phyloP scores from a whole-genome alignment of 495 filamentous ascomycete genomes.

The Aspergillus avenaceus region DNA sequence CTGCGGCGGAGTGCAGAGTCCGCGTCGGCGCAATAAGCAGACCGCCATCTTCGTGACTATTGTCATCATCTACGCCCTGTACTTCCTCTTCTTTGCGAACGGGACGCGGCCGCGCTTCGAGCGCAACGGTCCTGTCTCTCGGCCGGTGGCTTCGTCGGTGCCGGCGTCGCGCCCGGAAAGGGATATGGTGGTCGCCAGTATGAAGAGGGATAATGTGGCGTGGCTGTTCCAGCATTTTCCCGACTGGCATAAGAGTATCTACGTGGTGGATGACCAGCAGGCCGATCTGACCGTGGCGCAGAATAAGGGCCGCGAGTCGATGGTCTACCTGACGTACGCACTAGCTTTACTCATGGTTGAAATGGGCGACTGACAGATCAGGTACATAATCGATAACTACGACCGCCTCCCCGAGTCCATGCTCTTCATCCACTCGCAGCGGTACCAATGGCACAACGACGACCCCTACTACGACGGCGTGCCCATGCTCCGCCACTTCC shows the following conservation, averaged over 20 bases:
- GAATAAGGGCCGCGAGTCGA: slow-evolving; percentile 57
- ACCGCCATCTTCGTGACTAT: slow-evolving; percentile 40
- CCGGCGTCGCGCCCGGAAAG: slow-evolving; percentile 23
- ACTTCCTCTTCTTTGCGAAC: slow-evolving; percentile 38
- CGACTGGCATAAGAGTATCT: slow-evolving; percentile 48
- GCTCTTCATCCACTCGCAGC: slow-evolving; percentile 59
- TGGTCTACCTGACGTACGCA: slow-evolving; percentile 56
- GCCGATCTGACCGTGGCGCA: slow-evolving; percentile 43
- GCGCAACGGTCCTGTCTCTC: no score
- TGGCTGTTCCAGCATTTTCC: slow-evolving; percentile 52
- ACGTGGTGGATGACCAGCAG: slow-evolving; percentile 45
- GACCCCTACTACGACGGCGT: slow-evolving; percentile 47
- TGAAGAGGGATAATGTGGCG: slow-evolving; percentile 46
- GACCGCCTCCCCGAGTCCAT: slow-evolving; percentile 53
- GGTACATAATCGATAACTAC: slow-evolving; percentile 65
- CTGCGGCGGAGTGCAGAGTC: slow-evolving; percentile 34
- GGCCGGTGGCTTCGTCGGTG: no score
- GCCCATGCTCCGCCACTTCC: slow-evolving; percentile 49
- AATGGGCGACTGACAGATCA: no score
- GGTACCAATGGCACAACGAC: slow-evolving; percentile 63
- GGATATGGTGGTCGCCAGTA: slow-evolving; percentile 53
- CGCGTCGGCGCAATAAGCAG: slow-evolving; percentile 39
- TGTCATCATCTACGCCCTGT: slow-evolving; percentile 34
- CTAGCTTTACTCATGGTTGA: background rate
- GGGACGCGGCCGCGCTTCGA: no score